Evolutionary conservation across 345 rosid genomes (phyloP).

Genomic region (Acer saccharum): DNA sequence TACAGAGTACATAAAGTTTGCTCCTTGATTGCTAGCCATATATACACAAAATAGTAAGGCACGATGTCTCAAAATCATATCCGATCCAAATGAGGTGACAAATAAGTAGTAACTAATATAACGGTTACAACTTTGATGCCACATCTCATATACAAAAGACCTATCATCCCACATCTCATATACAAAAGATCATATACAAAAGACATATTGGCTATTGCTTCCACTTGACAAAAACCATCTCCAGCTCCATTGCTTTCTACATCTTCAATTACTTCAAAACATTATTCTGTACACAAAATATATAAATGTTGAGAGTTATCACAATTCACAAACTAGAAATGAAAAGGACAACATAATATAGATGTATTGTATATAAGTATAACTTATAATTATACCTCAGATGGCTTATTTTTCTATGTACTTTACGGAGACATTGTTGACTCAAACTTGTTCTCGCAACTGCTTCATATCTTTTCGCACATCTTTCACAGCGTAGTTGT

Average conservation of each 20-base stretch:
- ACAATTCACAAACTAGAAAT: background rate
- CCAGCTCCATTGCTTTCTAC: background rate
- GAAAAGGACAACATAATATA: too few species aligned
- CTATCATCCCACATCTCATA: too few species aligned
- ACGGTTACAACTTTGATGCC: background rate
- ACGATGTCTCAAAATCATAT: too few species aligned
- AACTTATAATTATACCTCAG: background rate
- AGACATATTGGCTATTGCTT: background rate
- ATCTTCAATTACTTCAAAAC: background rate
- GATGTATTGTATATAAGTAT: too few species aligned
- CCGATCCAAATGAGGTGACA: too few species aligned
- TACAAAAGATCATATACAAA: too few species aligned
- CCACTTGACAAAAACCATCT: background rate
- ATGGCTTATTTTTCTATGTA: background rate
- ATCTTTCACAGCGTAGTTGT: background rate
- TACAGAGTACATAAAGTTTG: too few species aligned
- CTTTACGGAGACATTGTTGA: background rate
- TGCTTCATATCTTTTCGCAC: background rate
- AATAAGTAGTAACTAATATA: too few species aligned
- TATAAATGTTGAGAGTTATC: background rate
- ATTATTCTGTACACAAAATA: background rate
- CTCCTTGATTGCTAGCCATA: too few species aligned
- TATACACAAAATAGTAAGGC: too few species aligned
- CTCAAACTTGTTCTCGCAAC: background rate
- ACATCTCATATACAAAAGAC: background rate